Percentiles rank a stretch among this genome's conserved stretches.
Evolutionary conservation across 1,139 yeast species (phyloP).

Genomic region (Taphrina communis): DNA sequence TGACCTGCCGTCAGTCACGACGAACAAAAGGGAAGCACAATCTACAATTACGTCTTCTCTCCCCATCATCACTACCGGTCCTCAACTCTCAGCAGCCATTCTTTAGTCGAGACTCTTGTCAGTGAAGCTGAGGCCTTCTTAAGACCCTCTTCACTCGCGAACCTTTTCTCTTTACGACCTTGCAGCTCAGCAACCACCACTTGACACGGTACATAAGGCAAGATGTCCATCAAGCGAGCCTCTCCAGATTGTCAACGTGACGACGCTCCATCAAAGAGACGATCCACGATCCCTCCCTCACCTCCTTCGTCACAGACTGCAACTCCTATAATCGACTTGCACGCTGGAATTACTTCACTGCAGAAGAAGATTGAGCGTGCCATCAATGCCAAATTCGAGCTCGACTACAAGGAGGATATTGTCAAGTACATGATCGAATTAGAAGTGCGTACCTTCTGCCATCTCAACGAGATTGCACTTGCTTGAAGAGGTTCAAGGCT

Average conservation of each 20-base stretch:
- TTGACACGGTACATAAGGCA: not conserved
- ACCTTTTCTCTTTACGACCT: not conserved
- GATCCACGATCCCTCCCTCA: conserved; percentile 36
- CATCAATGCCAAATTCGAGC: conserved; percentile 47
- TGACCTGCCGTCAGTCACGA: not conserved
- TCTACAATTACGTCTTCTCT: conserved; percentile 16
- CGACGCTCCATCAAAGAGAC: conserved; percentile 34
- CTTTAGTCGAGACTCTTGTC: not conserved
- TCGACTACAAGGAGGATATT: conserved; percentile 53
- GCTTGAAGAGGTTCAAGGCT: not conserved
- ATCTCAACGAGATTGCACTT: not conserved
- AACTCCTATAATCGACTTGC: conserved; percentile 15
- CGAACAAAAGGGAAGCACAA: conserved; percentile 16
- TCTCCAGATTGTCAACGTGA: conserved; percentile 35
- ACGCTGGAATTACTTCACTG: conserved; percentile 9
- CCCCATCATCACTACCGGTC: conserved; percentile 1
- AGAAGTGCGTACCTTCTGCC: conserved; percentile 47
- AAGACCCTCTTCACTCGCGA: conserved; percentile 1
- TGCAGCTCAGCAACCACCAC: not conserved
- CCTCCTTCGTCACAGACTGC: conserved; percentile 31
- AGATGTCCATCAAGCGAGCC: conserved; percentile 24
- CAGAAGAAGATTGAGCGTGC: conserved; percentile 45
- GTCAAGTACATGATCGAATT: conserved; percentile 51
- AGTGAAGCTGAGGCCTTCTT: no score
- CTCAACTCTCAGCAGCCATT: not conserved